Conservation (phyloP, 1,284 basidiomycete species). For the Rhodotorula mucilaginosa region DNA sequence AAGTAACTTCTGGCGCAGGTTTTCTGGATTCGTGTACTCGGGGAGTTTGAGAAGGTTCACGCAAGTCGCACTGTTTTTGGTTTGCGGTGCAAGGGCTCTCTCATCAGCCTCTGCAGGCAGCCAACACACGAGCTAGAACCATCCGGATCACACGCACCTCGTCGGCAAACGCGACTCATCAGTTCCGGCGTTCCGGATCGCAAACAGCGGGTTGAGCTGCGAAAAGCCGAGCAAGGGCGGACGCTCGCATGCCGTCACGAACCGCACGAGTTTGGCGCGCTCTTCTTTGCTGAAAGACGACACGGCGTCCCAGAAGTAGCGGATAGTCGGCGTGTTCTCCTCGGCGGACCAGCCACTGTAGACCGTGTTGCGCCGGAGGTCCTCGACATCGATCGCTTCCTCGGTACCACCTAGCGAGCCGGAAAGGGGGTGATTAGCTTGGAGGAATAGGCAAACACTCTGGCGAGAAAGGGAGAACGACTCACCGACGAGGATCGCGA, state of each 20-base stretch:
- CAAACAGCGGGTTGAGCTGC: conserved; percentile 78
- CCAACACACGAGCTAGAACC: not conserved
- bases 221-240: conserved; percentile 87
- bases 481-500: conserved; percentile 50
- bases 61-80: conserved; percentile 58
- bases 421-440: not conserved
- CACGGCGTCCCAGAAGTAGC: conserved; percentile 50
- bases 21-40: conserved; percentile 61
- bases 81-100: conserved; percentile 53
- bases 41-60: conserved; percentile 72
- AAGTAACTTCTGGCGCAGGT: conserved; percentile 51
- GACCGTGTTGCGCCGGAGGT: conserved; percentile 67
- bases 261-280: conserved; percentile 70
- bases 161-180: conserved; percentile 74
- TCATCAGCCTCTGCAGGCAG: conserved; percentile 48
- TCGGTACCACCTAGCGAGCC: conserved; percentile 47
- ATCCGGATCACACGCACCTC: conserved; percentile 16
- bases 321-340: conserved; percentile 66
- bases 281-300: conserved; percentile 64
- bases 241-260: conserved; percentile 85
- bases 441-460: no score
- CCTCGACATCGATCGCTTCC: conserved; percentile 69
- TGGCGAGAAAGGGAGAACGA: not conserved
- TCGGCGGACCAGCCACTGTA: conserved; percentile 57
- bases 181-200: conserved; percentile 70